Conservation (phyloP, 2,329 filamentous ascomycete species). For the Aciculosporium take region DNA sequence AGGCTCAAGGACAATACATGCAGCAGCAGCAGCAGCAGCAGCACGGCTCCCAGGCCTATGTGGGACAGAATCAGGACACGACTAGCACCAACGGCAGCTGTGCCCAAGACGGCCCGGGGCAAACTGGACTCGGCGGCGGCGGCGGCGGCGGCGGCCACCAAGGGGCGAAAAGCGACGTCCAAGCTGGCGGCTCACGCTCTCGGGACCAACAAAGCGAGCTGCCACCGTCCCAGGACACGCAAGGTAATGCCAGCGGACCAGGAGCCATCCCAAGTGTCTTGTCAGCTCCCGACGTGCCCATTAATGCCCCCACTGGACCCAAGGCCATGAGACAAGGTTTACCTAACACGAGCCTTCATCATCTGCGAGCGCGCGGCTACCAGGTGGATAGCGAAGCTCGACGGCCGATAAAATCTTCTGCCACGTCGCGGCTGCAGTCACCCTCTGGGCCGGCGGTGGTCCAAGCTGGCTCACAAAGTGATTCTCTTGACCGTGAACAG, state of each 20-base stretch:
- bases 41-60: conserved; percentile 6
- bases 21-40: conserved; percentile 11
- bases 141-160: conserved; percentile 3
- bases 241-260: conserved; percentile 16
- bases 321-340: conserved; percentile 87
- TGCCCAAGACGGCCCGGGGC: conserved; percentile 15
- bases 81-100: conserved; percentile 6
- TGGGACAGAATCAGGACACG: conserved; percentile 11
- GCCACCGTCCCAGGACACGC: conserved; percentile 16
- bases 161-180: conserved; percentile 7
- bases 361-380: conserved; percentile 41
- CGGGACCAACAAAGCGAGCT: conserved; percentile 11
- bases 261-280: conserved; percentile 19
- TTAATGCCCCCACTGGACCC: conserved; percentile 78
- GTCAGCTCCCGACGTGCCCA: conserved; percentile 29
- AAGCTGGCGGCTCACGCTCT: conserved; percentile 9
- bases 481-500: conserved; percentile 27
- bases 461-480: conserved; percentile 29
- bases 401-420: conserved; percentile 12
- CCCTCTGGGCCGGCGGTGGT: conserved; percentile 2
- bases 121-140: conserved; percentile 7
- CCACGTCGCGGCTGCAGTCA: conserved; percentile 5
- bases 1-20: conserved; percentile 16
- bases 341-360: conserved; percentile 64
- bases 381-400: conserved; percentile 29